phyloP scores from a whole-genome alignment of 75 land plant genomes.

The Larix kaempferi region DNA sequence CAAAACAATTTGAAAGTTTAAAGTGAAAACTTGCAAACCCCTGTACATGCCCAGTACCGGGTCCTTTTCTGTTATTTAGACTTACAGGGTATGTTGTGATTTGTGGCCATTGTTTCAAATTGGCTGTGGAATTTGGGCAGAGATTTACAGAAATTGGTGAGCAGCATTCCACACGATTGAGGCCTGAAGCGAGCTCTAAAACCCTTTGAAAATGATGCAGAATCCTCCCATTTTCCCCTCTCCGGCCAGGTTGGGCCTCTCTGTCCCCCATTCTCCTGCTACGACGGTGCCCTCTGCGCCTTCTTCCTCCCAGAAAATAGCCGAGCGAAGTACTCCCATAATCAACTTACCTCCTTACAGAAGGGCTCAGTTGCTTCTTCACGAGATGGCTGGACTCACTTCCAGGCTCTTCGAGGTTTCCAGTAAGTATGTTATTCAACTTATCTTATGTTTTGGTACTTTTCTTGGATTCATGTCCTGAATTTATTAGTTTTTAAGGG shows the following conservation, averaged over 20 bases:
- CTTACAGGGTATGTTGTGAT: too few relatives aligned
- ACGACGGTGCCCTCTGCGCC: slow-evolving; percentile 6
- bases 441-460: not conserved
- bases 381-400: slow-evolving; percentile 54
- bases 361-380: slow-evolving; percentile 57
- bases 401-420: slow-evolving; percentile 62
- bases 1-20: too few relatives aligned
- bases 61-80: too few relatives aligned
- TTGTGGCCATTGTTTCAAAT: too few relatives aligned
- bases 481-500: not conserved
- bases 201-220: not conserved
- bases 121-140: too few relatives aligned
- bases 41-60: too few relatives aligned
- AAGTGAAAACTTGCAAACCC: too few relatives aligned
- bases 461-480: not conserved
- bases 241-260: slow-evolving; percentile 5
- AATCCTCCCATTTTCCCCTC: slow-evolving; percentile 1
- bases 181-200: too few relatives aligned
- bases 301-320: slow-evolving; percentile 14
- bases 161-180: too few relatives aligned
- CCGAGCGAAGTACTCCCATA: slow-evolving; percentile 24
- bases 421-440: slow-evolving; percentile 22
- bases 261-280: not conserved
- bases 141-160: too few relatives aligned
- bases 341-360: slow-evolving; percentile 56